Conservation (phyloP, 306 rosid species). For the Vigna nakashimae region DNA sequence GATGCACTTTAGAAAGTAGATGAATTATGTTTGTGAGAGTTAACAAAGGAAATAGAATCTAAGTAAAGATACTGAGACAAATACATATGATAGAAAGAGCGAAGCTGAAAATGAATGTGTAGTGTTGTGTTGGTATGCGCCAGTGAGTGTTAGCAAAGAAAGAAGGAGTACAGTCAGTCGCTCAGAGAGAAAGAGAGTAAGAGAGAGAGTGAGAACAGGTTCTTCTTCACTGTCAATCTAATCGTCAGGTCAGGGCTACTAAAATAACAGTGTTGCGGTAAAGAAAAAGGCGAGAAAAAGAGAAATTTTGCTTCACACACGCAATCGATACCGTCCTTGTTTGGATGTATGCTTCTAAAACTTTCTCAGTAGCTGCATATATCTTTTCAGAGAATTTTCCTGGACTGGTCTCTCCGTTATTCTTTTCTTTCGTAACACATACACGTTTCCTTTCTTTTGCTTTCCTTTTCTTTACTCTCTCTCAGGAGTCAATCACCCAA, state of each 20-base stretch:
- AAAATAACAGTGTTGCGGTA: conserved; percentile 60
- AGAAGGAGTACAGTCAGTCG: conserved; percentile 44
- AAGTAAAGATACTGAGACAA: conserved; percentile 1
- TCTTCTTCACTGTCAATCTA: conserved; percentile 54
- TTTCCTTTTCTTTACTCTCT: background rate
- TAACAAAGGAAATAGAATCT: conserved; percentile 18
- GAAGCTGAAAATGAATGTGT: background rate
- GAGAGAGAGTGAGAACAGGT: conserved; percentile 41
- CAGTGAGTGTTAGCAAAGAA: conserved; percentile 19
- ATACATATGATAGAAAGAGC: conserved; percentile 1
- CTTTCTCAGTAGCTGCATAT: conserved; percentile 33
- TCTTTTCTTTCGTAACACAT: conserved; percentile 16
- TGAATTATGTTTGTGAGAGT: conserved; percentile 7
- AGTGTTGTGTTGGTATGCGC: background rate
- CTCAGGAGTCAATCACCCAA: conserved; percentile 46
- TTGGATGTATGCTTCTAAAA: conserved; percentile 49
- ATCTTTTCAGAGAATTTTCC: conserved; percentile 54
- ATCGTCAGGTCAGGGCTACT: conserved; percentile 57
- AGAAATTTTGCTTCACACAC: conserved; percentile 57
- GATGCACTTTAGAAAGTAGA: background rate
- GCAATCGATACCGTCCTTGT: conserved; percentile 58
- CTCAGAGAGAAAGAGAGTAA: conserved; percentile 30
- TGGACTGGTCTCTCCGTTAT: conserved; percentile 30
- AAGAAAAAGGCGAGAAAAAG: conserved; percentile 40
- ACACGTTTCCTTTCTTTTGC: background rate